These are phyloP conservation scores for Nothophoma quercina DNA, from an alignment of 2,329 filamentous ascomycete genomes.

Conservation along the genomic window DNA sequence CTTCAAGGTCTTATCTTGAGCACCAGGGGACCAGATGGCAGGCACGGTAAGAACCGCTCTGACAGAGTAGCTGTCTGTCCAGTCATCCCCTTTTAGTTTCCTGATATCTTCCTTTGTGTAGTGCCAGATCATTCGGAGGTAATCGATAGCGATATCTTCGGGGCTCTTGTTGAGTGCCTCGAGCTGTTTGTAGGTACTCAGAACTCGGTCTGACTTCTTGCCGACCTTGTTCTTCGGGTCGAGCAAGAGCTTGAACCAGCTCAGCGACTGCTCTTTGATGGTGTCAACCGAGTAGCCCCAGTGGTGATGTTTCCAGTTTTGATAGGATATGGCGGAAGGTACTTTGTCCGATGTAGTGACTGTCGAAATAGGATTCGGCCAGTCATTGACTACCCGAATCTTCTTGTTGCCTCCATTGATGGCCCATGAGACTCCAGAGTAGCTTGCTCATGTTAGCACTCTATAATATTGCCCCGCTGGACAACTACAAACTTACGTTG, in stretches of 20 bases:
- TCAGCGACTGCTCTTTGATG: not conserved
- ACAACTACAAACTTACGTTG: slow-evolving; percentile 29
- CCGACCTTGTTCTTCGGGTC: not conserved
- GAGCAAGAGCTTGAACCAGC: not conserved
- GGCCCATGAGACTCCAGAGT: slow-evolving; percentile 41
- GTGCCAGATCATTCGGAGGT: not conserved
- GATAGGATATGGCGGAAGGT: not conserved
- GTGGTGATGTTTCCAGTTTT: not conserved
- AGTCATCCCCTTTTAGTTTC: not conserved
- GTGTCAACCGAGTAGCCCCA: not conserved
- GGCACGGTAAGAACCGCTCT: slow-evolving; percentile 19
- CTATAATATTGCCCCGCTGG: not conserved
- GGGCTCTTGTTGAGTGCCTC: not conserved
- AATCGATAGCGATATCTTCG: not conserved
- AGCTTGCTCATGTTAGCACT: slow-evolving; percentile 17
- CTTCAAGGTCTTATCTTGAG: slow-evolving; percentile 5
- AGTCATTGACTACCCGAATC: not conserved
- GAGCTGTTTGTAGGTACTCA: not conserved
- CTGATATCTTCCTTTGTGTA: not conserved
- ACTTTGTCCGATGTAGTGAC: not conserved
- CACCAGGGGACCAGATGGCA: slow-evolving; percentile 21
- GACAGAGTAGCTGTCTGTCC: not conserved
- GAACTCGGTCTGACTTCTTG: not conserved
- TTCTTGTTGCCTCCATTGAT: not conserved
- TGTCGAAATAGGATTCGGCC: not conserved